Conservation (phyloP, 208 protist species). For the Acanthamoeba triangularis region DNA sequence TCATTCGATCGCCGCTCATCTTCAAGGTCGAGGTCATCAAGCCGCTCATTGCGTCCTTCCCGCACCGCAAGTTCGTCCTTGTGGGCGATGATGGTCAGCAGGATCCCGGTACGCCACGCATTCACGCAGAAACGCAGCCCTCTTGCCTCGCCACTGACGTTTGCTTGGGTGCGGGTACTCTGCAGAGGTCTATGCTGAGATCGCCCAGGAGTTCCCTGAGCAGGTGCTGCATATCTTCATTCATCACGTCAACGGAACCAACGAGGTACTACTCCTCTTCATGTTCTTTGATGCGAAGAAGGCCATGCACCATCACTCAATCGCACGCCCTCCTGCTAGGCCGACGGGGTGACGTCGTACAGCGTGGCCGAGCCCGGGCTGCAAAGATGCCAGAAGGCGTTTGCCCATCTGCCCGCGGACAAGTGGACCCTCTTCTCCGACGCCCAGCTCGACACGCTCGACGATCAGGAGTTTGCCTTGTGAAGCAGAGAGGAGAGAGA, state of each 20-base stretch:
- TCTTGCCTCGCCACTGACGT: not conserved
- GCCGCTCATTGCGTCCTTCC: not conserved
- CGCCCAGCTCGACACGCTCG: not conserved
- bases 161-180: not conserved
- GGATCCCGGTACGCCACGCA: not conserved
- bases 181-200: constrained; percentile 37
- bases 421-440: constrained; percentile 49
- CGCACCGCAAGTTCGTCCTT: constrained; percentile 4
- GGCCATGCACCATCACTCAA: not conserved
- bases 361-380: not conserved
- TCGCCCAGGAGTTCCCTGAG: not conserved
- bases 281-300: not conserved
- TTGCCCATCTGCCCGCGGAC: not conserved
- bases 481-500: not conserved
- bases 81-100: constrained; percentile 52
- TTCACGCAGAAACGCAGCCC: too few species aligned
- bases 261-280: not conserved
- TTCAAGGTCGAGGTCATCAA: constrained; percentile 46
- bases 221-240: constrained; percentile 59
- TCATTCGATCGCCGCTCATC: not conserved
- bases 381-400: not conserved
- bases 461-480: not conserved
- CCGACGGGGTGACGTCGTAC: constrained; percentile 6
- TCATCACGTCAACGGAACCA: constrained; percentile 50
- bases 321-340: not conserved